Evolutionary conservation across 1,139 yeast genomes (phyloP).

Genomic region (Scheffersomyces titani): DNA sequence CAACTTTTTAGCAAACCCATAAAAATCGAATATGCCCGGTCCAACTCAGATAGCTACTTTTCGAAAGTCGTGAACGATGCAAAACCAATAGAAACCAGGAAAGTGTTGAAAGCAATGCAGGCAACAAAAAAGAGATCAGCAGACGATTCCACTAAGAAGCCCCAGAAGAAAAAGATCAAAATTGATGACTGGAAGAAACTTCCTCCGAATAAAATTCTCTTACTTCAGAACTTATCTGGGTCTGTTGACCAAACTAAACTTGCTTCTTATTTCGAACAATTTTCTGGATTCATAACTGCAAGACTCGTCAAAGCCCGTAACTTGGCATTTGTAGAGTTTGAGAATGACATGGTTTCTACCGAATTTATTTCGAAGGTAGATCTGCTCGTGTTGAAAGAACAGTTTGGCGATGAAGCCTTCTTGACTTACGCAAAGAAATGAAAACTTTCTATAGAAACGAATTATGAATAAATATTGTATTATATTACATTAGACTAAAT

Average conservation of each 20-base stretch:
- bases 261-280: slow-evolving; percentile 44
- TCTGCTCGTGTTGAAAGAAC: slow-evolving; percentile 7
- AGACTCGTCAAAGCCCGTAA: slow-evolving; percentile 67
- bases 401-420: slow-evolving; percentile 25
- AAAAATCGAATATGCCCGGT: slow-evolving; percentile 41
- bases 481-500: not conserved
- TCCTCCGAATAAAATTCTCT: slow-evolving; percentile 71
- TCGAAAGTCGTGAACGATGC: slow-evolving; percentile 13
- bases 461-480: not conserved
- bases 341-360: slow-evolving; percentile 39
- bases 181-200: slow-evolving; percentile 33
- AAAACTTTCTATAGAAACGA: not conserved
- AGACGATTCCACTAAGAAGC: slow-evolving; percentile 17
- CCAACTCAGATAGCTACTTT: slow-evolving; percentile 47
- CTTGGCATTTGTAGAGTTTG: slow-evolving; percentile 83
- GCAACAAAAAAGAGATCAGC: slow-evolving; percentile 3
- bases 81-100: slow-evolving; percentile 15
- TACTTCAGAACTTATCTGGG: slow-evolving; percentile 65
- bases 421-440: slow-evolving; percentile 40
- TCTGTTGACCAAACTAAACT: slow-evolving; percentile 41
- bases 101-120: slow-evolving; percentile 6
- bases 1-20: slow-evolving; percentile 58
- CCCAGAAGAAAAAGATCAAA: slow-evolving; percentile 17
- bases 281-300: slow-evolving; percentile 62
- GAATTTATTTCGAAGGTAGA: slow-evolving; percentile 20